Percentiles rank a stretch among this genome's conserved stretches.
Evolutionary conservation across 176 grass and related monocot genomes (phyloP).

Genomic region (Carex scoparia): DNA sequence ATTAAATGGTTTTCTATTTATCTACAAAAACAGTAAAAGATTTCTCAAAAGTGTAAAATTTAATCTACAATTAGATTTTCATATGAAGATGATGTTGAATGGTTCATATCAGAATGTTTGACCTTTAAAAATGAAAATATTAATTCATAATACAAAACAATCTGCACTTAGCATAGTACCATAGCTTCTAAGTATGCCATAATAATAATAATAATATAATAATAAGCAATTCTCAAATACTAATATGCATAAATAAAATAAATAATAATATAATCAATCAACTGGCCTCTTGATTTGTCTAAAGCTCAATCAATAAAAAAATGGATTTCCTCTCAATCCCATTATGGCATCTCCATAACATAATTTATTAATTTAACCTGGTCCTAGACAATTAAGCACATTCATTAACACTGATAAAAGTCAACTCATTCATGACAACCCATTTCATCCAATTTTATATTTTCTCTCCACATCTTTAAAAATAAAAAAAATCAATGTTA

Average conservation of each 20-base stretch:
- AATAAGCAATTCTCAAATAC: not conserved
- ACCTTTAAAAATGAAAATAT: no score
- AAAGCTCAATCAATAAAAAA: not conserved
- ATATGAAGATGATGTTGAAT: no score
- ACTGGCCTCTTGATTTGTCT: not conserved
- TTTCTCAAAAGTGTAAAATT: no score
- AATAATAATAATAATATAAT: not conserved
- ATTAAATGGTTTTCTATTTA: no score
- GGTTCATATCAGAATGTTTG: no score
- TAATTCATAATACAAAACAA: no score
- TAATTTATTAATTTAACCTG: not conserved
- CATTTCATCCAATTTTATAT: not conserved
- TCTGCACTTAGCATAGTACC: no score
- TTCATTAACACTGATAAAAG: not conserved
- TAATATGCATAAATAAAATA: not conserved
- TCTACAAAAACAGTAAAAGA: no score
- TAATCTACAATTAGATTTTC: no score
- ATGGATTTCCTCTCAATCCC: not conserved
- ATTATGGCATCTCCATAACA: not conserved
- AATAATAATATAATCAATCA: not conserved
- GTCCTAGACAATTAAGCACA: not conserved
- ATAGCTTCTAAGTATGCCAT: not conserved
- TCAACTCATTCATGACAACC: not conserved
- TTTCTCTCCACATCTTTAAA: not conserved
- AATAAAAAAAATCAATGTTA: not conserved